These are phyloP conservation scores for Coniochaeta prunicola DNA, from an alignment of 2,329 filamentous ascomycete genomes.

Conservation along the genomic window DNA sequence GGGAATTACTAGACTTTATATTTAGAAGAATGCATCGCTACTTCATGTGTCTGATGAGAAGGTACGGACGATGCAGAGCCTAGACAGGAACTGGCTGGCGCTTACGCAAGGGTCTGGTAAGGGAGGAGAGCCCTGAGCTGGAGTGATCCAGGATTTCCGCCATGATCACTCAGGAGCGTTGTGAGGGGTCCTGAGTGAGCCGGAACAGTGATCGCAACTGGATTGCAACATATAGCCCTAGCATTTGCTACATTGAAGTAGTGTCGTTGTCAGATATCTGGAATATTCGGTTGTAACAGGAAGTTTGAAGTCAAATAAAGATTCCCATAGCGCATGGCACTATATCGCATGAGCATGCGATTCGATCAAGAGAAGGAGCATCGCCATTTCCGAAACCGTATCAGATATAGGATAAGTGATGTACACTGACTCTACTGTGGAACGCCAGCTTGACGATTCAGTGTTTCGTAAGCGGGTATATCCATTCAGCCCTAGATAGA, in stretches of 20 bases:
- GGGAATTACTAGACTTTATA: conserved; percentile 33
- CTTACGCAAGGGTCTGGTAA: not conserved
- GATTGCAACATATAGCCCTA: not conserved
- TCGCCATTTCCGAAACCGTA: not conserved
- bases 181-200: not conserved
- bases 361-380: not conserved
- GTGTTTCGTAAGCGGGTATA: too few relatives aligned
- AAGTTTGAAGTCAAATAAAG: too few relatives aligned
- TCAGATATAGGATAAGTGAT: too few relatives aligned
- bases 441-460: too few relatives aligned
- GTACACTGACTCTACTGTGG: too few relatives aligned
- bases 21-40: not conserved
- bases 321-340: too few relatives aligned
- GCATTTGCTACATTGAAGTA: not conserved
- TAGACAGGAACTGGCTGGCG: not conserved
- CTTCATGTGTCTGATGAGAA: not conserved
- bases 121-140: not conserved
- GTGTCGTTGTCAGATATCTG: not conserved
- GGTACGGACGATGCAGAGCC: not conserved
- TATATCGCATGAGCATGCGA: not conserved
- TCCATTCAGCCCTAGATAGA: too few relatives aligned
- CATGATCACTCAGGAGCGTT: not conserved
- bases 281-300: not conserved
- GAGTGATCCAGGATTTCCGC: not conserved
- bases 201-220: not conserved